Conservation (phyloP, 768 basidiomycete genomes). For the Podaxis rugospora region DNA sequence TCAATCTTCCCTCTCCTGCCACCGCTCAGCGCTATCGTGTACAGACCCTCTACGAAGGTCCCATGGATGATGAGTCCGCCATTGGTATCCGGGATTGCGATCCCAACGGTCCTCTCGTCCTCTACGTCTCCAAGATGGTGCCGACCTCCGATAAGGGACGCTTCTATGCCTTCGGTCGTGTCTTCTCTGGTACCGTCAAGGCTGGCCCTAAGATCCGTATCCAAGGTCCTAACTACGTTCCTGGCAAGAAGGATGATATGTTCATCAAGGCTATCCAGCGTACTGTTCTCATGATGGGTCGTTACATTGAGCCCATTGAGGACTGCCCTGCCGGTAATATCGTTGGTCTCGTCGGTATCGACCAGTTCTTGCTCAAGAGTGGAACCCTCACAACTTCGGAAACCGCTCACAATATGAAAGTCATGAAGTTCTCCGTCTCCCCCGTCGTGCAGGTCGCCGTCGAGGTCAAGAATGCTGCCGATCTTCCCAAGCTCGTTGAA, state of each 20-base stretch:
- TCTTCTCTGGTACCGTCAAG: slow-evolving; percentile 97
- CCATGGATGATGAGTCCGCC: slow-evolving; percentile 99
- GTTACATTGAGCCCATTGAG: slow-evolving; percentile 96
- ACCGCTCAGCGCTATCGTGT: slow-evolving; percentile 99
- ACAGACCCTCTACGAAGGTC: slow-evolving; percentile 99
- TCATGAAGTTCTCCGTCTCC: slow-evolving; percentile 99
- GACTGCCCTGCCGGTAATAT: slow-evolving; percentile 99
- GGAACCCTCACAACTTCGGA: slow-evolving; percentile 97
- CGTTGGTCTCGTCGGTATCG: slow-evolving; percentile 97
- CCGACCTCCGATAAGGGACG: slow-evolving; percentile 99
- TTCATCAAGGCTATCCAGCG: slow-evolving; percentile 98
- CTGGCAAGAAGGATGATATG: slow-evolving; percentile 97
- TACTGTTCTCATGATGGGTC: slow-evolving; percentile 99
- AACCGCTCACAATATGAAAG: slow-evolving; percentile 99
- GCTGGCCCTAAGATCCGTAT: slow-evolving; percentile 99
- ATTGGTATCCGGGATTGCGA: slow-evolving; percentile 98
- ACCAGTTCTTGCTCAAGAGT: slow-evolving; percentile 99
- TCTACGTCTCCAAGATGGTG: slow-evolving; percentile 99
- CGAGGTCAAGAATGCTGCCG: slow-evolving; percentile 99
- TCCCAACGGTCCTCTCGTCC: slow-evolving; percentile 91
- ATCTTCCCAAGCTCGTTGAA: slow-evolving; percentile 99
- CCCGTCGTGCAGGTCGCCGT: slow-evolving; percentile 99
- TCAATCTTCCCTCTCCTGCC: slow-evolving; percentile 95
- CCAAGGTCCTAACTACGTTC: slow-evolving; percentile 97
- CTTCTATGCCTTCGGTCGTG: slow-evolving; percentile 99